phyloP scores from a whole-genome alignment of 371 early-diverging fungal species.

The Rhizopus arrhizus region DNA sequence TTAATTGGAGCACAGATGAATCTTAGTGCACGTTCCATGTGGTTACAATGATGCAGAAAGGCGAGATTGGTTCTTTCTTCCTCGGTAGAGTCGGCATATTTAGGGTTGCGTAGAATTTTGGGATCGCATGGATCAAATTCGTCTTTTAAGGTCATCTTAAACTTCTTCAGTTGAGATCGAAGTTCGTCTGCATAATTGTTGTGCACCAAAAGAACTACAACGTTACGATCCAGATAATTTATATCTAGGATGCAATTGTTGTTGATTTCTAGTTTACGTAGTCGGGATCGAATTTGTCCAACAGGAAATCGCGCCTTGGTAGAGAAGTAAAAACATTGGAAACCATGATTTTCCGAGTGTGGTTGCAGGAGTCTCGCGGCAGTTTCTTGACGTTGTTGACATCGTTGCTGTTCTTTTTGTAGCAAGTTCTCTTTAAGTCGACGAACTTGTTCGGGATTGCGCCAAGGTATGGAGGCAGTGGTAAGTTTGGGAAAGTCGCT shows the following conservation, averaged over 20 bases:
- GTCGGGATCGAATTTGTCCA: not conserved
- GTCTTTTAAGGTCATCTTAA: too few relatives aligned
- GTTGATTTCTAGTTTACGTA: not conserved
- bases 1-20: not conserved
- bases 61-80: not conserved
- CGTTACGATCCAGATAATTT: not conserved
- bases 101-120: too few relatives aligned
- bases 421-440: too few relatives aligned
- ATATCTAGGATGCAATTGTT: not conserved
- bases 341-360: conserved; percentile 2
- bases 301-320: conserved; percentile 1
- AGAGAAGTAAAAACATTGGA: conserved; percentile 1
- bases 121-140: too few relatives aligned
- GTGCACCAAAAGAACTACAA: not conserved
- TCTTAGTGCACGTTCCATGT: not conserved
- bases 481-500: too few relatives aligned
- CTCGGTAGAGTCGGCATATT: too few relatives aligned
- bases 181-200: conserved; percentile 1
- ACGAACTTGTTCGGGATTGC: too few relatives aligned
- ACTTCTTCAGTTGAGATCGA: too few relatives aligned
- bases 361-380: conserved; percentile 4
- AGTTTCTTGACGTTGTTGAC: not conserved
- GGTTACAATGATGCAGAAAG: not conserved
- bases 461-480: too few relatives aligned
- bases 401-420: not conserved